These are phyloP conservation scores for Canavalia gladiata DNA, from an alignment of 306 rosid genomes.

Conservation along the genomic window DNA sequence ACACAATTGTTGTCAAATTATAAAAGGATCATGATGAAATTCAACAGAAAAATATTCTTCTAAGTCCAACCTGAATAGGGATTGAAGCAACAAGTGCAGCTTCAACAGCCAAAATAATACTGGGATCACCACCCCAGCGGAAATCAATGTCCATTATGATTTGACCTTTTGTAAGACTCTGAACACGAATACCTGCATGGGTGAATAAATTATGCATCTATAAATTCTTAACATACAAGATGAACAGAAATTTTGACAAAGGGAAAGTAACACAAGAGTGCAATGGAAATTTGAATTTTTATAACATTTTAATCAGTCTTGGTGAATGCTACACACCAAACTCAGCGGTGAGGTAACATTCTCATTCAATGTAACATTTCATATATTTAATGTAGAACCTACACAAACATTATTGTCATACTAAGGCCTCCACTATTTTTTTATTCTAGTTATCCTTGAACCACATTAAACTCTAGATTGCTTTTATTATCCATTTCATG, in stretches of 20 bases:
- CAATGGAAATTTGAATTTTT: conserved; percentile 12
- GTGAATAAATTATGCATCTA: conserved; percentile 25
- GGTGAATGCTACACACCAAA: background rate
- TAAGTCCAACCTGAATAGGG: conserved; percentile 83
- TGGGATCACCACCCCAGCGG: conserved; percentile 99
- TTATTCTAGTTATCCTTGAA: background rate
- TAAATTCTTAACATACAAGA: conserved; percentile 22
- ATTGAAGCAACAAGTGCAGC: conserved; percentile 98
- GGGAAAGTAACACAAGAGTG: conserved; percentile 1
- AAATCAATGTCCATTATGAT: conserved; percentile 96
- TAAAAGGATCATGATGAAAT: conserved; percentile 20
- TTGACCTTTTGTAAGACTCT: conserved; percentile 95
- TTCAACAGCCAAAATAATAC: conserved; percentile 90
- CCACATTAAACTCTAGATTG: conserved; percentile 3
- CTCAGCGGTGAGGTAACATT: conserved; percentile 12
- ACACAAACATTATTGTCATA: background rate
- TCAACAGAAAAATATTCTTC: conserved; percentile 12
- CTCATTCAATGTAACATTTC: background rate
- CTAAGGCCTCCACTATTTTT: background rate
- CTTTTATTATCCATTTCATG: conserved; percentile 25
- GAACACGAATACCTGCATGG: conserved; percentile 92
- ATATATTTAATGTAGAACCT: background rate
- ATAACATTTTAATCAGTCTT: conserved; percentile 14
- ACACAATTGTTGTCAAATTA: conserved; percentile 23
- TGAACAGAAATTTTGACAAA: background rate